phyloP scores from a whole-genome alignment of 495 filamentous ascomycete genomes.

The Staphylotrichum longicolle region DNA sequence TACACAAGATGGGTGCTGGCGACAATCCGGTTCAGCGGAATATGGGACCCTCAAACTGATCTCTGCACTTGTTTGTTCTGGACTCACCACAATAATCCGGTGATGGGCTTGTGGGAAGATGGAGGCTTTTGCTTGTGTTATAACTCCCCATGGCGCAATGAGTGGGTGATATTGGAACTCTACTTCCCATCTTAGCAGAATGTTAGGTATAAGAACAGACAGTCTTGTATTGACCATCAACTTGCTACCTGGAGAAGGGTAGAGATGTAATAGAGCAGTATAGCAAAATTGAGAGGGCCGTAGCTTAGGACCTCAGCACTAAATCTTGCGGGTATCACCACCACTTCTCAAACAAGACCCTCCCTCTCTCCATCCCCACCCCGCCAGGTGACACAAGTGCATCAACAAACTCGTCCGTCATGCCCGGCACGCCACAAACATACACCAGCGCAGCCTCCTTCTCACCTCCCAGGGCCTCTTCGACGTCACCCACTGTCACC shows the following conservation, averaged over 20 bases:
- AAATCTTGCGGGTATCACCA: conserved; percentile 53
- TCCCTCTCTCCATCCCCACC: conserved; percentile 52
- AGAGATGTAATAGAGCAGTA: too few species aligned
- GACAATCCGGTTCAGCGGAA: not conserved
- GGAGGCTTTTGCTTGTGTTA: too few species aligned
- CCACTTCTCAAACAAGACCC: conserved; percentile 83
- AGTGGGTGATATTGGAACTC: too few species aligned
- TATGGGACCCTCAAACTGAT: conserved; percentile 19
- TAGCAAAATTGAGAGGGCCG: too few species aligned
- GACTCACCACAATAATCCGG: not conserved
- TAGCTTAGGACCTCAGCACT: too few species aligned
- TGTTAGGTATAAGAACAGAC: too few species aligned
- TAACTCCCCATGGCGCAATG: too few species aligned
- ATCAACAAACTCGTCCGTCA: conserved; percentile 79
- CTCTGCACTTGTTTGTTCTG: not conserved
- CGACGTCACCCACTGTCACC: conserved; percentile 53
- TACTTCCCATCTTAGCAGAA: too few species aligned
- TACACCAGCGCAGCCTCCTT: conserved; percentile 61
- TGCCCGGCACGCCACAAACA: conserved; percentile 72
- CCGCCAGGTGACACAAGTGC: conserved; percentile 42
- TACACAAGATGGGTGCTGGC: not conserved
- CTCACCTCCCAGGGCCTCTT: conserved; percentile 46
- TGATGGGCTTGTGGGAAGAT: too few species aligned
- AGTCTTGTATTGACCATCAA: too few species aligned
- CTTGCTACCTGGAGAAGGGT: too few species aligned